Evolutionary conservation across 2,329 filamentous ascomycete species (phyloP), one percentile per base, ranked within the genome.

Genomic region (Penicillium fuscoglaucum): DNA sequence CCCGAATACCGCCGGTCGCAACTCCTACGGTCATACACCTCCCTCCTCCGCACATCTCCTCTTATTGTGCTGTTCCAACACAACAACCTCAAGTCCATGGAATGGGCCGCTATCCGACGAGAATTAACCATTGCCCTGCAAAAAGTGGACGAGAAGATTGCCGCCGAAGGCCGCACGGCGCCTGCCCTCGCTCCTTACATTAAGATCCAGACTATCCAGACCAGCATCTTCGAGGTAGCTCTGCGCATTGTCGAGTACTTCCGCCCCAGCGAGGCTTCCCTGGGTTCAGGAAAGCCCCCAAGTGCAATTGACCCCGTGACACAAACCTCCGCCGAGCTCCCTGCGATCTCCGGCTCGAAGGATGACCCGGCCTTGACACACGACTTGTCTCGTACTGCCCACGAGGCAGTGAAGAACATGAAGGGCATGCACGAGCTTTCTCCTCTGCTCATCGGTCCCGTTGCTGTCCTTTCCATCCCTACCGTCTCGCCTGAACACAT

Each of bases 1-100:
- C 85, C 93, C 47, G 90, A 96, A 72, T 89, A 89, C 70, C 89
- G 93, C 74, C 96, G 98, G 79, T 89, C 92, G 17, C 95, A 99
- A 77, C 83, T 98, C 21, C 85, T 89, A 65, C 87, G 93, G 58
- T 87, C 90, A 68, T 97, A 97, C 78, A 91, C 93, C 52, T 95
- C 93, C 47, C 81, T 96, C 61, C 85, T 97, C 58, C 90, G 90
- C 59, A 91, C 91, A 24, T 89, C 90, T 12, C 92, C 93, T 41
- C 77, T 97, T 61, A 88, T 96, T 66, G 84, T 97, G 59, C 83
- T 97, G 69, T 96, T 97, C 81, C 88, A 90, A 72, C 88, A 90
- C 80, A 90, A 89, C 78, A 90, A 90, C 69, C 79, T 91, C 58
- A 86, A 85, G 70, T 88, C 91, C 3, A 81, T 84, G 45, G 90